A percentile compares a stretch with the other conserved stretches of the same genome.
Conservation (phyloP, 306 rosid species). For the Prosopis cineraria region DNA sequence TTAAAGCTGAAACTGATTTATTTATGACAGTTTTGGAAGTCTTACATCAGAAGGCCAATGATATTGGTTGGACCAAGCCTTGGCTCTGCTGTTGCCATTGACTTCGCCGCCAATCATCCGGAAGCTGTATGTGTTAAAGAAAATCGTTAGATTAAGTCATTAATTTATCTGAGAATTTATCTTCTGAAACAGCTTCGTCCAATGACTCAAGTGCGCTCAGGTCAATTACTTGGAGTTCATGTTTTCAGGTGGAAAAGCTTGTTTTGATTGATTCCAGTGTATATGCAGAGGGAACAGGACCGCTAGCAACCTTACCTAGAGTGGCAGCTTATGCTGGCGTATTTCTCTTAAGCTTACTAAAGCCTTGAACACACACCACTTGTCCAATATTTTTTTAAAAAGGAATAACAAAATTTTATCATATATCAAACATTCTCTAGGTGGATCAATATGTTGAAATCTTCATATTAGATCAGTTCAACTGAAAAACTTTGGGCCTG, state of each 20-base stretch:
- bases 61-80: conserved; percentile 87
- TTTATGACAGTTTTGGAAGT: conserved; percentile 74
- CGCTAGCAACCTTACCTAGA: conserved; percentile 62
- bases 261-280: conserved; percentile 84
- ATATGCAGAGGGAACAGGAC: conserved; percentile 72
- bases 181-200: not conserved
- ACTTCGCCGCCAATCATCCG: conserved; percentile 74
- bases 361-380: not conserved
- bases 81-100: conserved; percentile 87
- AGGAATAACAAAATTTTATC: not conserved
- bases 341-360: conserved; percentile 14
- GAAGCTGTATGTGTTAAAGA: conserved; percentile 64
- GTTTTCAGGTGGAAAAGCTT: conserved; percentile 75
- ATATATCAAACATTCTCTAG: not conserved
- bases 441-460: not conserved
- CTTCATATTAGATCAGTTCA: not conserved
- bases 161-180: conserved; percentile 19
- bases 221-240: conserved; percentile 27
- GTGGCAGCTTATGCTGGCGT: conserved; percentile 63
- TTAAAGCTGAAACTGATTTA: conserved; percentile 11
- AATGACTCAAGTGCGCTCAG: not conserved
- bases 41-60: conserved; percentile 68
- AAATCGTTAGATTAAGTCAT: not conserved
- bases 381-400: not conserved
- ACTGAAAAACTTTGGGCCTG: not conserved